Base-by-base conservation (phyloP, 352 stramenopile genomes). In the Thraustochytrium sp. region DNA sequence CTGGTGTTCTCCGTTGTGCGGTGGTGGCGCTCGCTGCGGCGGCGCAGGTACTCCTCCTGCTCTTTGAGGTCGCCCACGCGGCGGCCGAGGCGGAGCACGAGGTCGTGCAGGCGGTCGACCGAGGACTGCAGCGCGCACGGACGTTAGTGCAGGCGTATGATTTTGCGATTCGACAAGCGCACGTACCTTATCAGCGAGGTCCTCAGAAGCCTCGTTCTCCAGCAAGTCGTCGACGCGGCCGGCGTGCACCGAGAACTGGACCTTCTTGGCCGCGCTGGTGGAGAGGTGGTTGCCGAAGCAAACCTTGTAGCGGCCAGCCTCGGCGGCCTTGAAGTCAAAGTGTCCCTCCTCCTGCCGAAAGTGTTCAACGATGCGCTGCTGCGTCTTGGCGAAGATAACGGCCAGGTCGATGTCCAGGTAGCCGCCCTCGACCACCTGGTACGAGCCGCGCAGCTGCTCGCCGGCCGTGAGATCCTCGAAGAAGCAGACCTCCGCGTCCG, bases 401-500 rank as follows among this genome's bases (percentile, higher is more conserved):
- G 9, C 46, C 8, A 80, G 0, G 42, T 80, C 68, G 2, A 80
- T 80, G 49, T 80, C 68, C 26, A 80, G 44, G 42, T 80, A 80
- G 1, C 68, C 68, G 18, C 68, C 68, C 9, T 64, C 53, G 51
- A 80, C 31, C 9, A 80, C 68, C 68, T 80, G 68, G 51, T 63
- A 80, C 46, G 68, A 80, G 13, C 68, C 68, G 18, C 68, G 46
- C 34, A 80, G 63, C 51, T 48, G 68, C 44, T 80, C 48, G 29
- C 68, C 68, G 13, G 18, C 76, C 26, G 31, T 13, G 5, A 63
- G 31, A 34, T 80, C 53, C 68, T 80, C 68, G 21, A 80, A 42
- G 68, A 80, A 80, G 49, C 68, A 80, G 0, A 80, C 68, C 53
- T 80, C 68, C 68, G 76, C 68, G 51, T 80, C 68, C 5, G 44